phyloP scores from a whole-genome alignment of 176 grass and related monocot genomes.

The Aegilops sharonensis region DNA sequence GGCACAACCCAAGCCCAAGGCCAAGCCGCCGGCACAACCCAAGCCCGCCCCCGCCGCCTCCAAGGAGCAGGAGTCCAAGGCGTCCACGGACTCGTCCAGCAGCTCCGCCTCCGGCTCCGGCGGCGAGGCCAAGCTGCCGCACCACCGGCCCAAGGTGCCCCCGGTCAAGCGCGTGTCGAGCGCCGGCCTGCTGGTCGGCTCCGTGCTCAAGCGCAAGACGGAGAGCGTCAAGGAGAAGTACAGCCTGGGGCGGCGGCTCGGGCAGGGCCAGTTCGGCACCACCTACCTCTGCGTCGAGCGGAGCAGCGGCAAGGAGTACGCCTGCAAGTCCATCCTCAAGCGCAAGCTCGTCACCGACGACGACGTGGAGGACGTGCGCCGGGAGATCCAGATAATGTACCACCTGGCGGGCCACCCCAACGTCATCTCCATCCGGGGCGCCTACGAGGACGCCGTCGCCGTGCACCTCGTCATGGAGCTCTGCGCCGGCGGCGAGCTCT shows the following conservation, averaged over 20 bases:
- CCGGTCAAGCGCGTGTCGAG: constrained; percentile 71
- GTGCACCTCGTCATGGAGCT: constrained; percentile 84
- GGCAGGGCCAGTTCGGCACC: constrained; percentile 93
- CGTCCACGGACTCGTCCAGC: neutral
- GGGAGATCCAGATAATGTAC: constrained; percentile 90
- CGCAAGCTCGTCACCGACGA: constrained; percentile 69
- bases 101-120: neutral
- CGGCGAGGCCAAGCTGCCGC: constrained; percentile 18
- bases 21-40: neutral
- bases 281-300: constrained; percentile 92
- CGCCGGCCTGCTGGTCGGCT: constrained; percentile 68
- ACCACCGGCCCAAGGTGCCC: constrained; percentile 47
- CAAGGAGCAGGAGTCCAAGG: neutral
- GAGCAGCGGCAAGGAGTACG: constrained; percentile 56
- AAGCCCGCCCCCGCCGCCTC: neutral
- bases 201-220: constrained; percentile 76
- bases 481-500: constrained; percentile 75
- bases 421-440: constrained; percentile 62
- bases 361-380: constrained; percentile 78
- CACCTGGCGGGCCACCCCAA: constrained; percentile 64
- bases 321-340: constrained; percentile 85
- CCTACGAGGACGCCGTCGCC: constrained; percentile 74
- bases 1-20: neutral
- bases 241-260: constrained; percentile 76
- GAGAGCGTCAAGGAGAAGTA: constrained; percentile 85